Base-by-base conservation (phyloP, 768 basidiomycete species). In the Pulveroboletus sp. region DNA sequence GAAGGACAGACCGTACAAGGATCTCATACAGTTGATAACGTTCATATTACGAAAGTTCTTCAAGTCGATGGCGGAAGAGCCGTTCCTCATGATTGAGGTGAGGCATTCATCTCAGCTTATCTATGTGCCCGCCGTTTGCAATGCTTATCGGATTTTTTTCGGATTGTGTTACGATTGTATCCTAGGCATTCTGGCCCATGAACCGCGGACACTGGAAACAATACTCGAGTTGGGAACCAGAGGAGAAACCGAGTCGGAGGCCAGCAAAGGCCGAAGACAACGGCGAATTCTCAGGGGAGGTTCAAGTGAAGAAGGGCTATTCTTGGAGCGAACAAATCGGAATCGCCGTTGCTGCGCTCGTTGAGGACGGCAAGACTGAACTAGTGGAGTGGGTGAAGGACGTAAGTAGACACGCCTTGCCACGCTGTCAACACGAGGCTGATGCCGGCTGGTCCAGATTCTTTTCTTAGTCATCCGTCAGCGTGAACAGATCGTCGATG, bases 11-110 rank as follows among this genome's bases (percentile, higher is more conserved):
- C 75, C 90, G 2, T 77, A 80, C 72, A 87, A 87, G 58, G 97
- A 98, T 68, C 81, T 98, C 40, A 66, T 90, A 46, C 77, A 79
- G 46, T 71, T 98, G 31, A 84, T 97, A 72, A 88, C 84, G 60
- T 99, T 79, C 69, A 76, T 97, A 52, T 76, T 97, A 50, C 82
- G 90, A 21, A 84, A 87, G 63, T 98, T 98, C 76, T 98, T 99
- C 82, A 98, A 97, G 66, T 80, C 84, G 7, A 76, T 93, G 40
- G 78, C 81, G 45, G 83, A 90, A 54, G 87, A 97, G 52, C 77
- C 90, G 0, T 89, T 97, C 71, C 74, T 97, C 40, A 79, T 91
- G 51, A 78, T 97, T 52, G 93, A 98, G 77, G 94, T 94, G 59
- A 57, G 72, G 69, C 57, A 56, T 52, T 67, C 59, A 51, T 62